phyloP scores from a whole-genome alignment of 805 yeast species.

The Cyberlindnera mycetangii region DNA sequence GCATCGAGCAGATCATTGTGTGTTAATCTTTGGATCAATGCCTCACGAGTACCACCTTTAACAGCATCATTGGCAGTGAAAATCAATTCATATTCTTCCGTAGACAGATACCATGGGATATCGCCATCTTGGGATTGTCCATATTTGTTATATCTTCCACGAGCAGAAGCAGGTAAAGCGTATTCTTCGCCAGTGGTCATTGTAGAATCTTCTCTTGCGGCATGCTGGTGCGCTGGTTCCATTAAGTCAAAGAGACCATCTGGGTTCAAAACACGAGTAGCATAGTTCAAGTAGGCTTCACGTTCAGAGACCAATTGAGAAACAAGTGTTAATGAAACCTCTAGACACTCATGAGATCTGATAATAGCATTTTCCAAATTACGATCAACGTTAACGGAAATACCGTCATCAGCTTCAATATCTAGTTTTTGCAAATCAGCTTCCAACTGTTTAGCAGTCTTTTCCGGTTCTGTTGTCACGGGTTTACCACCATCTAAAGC shows the following conservation, averaged over 20 bases:
- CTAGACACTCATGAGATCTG: conserved; percentile 34
- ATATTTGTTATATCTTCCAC: conserved; percentile 19
- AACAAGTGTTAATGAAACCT: conserved; percentile 37
- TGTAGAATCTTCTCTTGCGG: conserved; percentile 37
- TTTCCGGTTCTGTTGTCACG: conserved; percentile 39
- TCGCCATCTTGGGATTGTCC: conserved; percentile 31
- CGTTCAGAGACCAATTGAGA: conserved; percentile 66
- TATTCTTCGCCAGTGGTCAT: conserved; percentile 25
- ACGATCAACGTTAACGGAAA: conserved; percentile 32
- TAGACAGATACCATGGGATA: conserved; percentile 69
- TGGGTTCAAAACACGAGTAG: conserved; percentile 75
- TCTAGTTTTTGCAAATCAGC: conserved; percentile 45
- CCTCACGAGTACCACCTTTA: conserved; percentile 80
- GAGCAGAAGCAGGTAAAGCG: conserved; percentile 28
- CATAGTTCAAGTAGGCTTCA: conserved; percentile 65
- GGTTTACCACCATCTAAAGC: conserved; percentile 34
- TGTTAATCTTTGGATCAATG: conserved; percentile 76
- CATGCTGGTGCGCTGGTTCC: conserved; percentile 38
- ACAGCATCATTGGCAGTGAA: conserved; percentile 69
- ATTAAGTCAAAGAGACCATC: conserved; percentile 55
- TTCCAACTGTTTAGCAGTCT: conserved; percentile 46
- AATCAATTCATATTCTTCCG: conserved; percentile 56
- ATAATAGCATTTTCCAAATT: conserved; percentile 31
- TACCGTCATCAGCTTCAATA: conserved; percentile 37
- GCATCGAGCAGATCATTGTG: conserved; percentile 65